Evolutionary conservation across 257 asterid species (phyloP).

Genomic region (Nicotiana tabacum): DNA sequence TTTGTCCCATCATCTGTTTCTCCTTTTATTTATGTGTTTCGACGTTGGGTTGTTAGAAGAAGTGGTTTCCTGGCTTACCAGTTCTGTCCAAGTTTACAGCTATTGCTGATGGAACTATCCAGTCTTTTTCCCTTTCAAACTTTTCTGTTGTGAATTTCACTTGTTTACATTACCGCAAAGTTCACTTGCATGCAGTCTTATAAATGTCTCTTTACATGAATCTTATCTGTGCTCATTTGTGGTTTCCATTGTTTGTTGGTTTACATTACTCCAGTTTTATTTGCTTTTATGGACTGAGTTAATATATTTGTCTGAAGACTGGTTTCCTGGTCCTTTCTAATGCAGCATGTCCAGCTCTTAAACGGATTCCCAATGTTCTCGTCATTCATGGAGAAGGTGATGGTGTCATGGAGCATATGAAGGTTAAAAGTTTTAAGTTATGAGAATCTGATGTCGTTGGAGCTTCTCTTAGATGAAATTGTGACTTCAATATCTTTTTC

Average conservation of each 20-base stretch:
- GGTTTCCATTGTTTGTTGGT: not conserved
- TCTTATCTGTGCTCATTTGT: not conserved
- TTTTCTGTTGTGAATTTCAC: not conserved
- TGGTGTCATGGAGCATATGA: constrained; percentile 77
- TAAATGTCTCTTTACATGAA: not conserved
- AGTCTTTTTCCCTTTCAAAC: not conserved
- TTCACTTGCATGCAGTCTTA: not conserved
- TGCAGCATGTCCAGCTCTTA: constrained; percentile 78
- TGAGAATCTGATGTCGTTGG: constrained; percentile 20
- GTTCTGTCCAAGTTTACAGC: not conserved
- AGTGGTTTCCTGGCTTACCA: not conserved
- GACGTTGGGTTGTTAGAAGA: not conserved
- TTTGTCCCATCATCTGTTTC: not conserved
- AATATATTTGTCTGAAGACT: not conserved
- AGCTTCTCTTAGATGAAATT: constrained; percentile 16
- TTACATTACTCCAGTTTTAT: too few relatives aligned
- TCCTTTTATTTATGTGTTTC: constrained; percentile 4
- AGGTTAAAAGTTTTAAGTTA: constrained; percentile 41
- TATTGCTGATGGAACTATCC: not conserved
- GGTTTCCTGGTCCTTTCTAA: not conserved
- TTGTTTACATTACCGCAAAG: not conserved
- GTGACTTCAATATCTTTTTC: constrained; percentile 18
- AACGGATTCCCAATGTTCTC: constrained; percentile 65
- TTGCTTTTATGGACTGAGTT: not conserved
- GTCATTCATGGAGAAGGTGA: constrained; percentile 93